These are phyloP conservation scores for Lunasporangiospora selenospora DNA, from an alignment of 192 early-diverging fungal genomes.

Conservation along the genomic window DNA sequence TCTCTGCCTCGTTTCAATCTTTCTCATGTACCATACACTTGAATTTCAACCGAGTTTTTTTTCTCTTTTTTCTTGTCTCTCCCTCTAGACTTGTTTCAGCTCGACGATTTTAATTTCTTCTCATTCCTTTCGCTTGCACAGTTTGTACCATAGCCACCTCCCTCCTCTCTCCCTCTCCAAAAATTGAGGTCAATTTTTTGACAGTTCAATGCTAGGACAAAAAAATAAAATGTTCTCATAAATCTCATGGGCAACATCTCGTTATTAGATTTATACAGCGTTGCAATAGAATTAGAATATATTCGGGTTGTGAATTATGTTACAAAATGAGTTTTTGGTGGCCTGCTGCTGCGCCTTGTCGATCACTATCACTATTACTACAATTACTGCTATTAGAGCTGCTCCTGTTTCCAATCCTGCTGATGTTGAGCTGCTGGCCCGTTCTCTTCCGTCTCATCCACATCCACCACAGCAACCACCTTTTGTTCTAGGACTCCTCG, in stretches of 20 bases:
- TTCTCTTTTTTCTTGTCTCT: not conserved
- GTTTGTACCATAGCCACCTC: too few species aligned
- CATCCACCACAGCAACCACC: slow-evolving; percentile 15
- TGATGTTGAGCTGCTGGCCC: slow-evolving; percentile 13
- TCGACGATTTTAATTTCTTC: not conserved
- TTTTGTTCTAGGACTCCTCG: slow-evolving; percentile 40
- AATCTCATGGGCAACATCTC: too few species aligned
- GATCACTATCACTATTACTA: not conserved
- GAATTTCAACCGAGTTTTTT: not conserved
- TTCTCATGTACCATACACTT: not conserved
- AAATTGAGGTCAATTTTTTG: too few species aligned
- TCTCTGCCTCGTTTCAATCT: not conserved
- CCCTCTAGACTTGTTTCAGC: not conserved
- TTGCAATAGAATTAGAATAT: too few species aligned
- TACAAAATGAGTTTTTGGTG: not conserved
- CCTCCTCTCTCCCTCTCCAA: too few species aligned
- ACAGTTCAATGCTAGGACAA: too few species aligned
- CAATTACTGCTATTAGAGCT: not conserved
- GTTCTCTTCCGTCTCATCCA: not conserved
- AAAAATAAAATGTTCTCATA: not conserved
- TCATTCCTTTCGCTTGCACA: not conserved
- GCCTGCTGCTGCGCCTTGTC: not conserved
- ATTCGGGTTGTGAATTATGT: not conserved
- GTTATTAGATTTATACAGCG: too few species aligned
- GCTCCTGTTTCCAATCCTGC: not conserved